A percentile compares a stretch with the other conserved stretches of the same genome.
Evolutionary conservation across 2,329 filamentous ascomycete species (phyloP).

Genomic region (Stachybotrys chartarum): DNA sequence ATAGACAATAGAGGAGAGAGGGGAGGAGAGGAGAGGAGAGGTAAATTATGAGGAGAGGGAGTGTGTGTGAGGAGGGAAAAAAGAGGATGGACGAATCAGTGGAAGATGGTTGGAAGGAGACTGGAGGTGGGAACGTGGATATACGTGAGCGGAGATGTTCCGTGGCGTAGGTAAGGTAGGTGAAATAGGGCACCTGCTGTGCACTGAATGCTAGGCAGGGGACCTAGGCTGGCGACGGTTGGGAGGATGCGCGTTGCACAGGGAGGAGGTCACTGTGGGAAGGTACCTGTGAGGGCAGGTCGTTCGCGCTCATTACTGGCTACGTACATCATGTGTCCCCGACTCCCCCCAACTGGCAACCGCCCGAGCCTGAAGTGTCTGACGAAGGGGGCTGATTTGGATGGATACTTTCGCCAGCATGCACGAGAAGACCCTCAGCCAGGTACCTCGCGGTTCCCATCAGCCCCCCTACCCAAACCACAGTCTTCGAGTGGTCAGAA

Average conservation of each 20-base stretch:
- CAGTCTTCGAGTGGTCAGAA: background rate
- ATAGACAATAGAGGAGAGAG: slow-evolving; percentile 1
- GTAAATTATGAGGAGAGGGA: slow-evolving; percentile 11
- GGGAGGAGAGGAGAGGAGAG: slow-evolving; percentile 10
- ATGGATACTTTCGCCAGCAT: background rate
- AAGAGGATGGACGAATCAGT: slow-evolving; percentile 5
- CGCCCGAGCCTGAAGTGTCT: background rate
- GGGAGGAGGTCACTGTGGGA: background rate
- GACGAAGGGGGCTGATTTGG: background rate
- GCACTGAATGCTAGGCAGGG: background rate
- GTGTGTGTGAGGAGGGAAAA: slow-evolving; percentile 11
- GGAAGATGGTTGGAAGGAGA: slow-evolving; percentile 5
- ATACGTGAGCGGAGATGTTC: background rate
- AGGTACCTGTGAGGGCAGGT: background rate
- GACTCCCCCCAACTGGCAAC: background rate
- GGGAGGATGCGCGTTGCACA: background rate
- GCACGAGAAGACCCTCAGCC: background rate
- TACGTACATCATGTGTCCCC: background rate
- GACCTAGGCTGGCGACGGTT: too few relatives aligned
- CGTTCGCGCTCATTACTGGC: background rate
- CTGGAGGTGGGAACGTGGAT: background rate
- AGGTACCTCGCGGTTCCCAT: background rate
- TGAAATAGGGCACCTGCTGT: background rate
- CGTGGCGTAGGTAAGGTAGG: background rate
- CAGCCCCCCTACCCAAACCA: background rate